Evolutionary conservation across 768 basidiomycete species (phyloP).

Genomic region (Pholiota microspora): DNA sequence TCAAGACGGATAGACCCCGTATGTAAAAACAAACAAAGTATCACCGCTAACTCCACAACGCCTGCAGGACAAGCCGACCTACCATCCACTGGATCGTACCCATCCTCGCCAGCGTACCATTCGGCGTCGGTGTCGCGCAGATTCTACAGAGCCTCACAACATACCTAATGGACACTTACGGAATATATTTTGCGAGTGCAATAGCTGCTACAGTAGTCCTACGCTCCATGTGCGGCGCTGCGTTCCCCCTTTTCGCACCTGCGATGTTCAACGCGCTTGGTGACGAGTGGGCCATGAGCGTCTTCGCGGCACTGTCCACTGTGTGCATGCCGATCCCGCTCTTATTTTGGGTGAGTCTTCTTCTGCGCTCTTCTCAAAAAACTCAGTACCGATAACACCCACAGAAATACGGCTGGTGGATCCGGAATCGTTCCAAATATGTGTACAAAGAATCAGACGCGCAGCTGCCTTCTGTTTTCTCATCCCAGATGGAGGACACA

Average conservation of each 20-base stretch:
- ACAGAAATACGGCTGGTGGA: constrained; percentile 50
- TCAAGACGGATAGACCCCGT: no score
- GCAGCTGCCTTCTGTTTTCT: constrained; percentile 11
- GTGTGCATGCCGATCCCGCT: constrained; percentile 55
- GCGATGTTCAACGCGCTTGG: constrained; percentile 51
- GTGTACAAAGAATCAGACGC: constrained; percentile 38
- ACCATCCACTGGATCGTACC: constrained; percentile 65
- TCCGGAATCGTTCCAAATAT: constrained; percentile 42
- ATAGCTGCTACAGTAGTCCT: constrained; percentile 68
- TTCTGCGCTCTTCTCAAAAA: background rate
- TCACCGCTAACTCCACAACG: background rate
- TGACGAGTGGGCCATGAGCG: constrained; percentile 51
- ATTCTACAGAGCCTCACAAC: constrained; percentile 64
- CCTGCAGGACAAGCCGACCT: constrained; percentile 45
- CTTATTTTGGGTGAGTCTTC: constrained; percentile 48
- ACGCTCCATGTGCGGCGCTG: constrained; percentile 59
- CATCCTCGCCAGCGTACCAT: constrained; percentile 63
- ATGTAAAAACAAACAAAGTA: no score
- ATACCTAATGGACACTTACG: constrained; percentile 73
- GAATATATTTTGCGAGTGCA: constrained; percentile 64
- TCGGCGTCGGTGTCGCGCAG: constrained; percentile 63
- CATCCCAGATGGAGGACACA: constrained; percentile 22
- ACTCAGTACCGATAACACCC: constrained; percentile 1
- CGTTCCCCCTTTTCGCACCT: constrained; percentile 60
- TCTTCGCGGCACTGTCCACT: constrained; percentile 51